Percentiles rank a stretch among this genome's conserved stretches.
phyloP scores from a whole-genome alignment of 2,329 filamentous ascomycete genomes.

The Tolypocladium paradoxum region DNA sequence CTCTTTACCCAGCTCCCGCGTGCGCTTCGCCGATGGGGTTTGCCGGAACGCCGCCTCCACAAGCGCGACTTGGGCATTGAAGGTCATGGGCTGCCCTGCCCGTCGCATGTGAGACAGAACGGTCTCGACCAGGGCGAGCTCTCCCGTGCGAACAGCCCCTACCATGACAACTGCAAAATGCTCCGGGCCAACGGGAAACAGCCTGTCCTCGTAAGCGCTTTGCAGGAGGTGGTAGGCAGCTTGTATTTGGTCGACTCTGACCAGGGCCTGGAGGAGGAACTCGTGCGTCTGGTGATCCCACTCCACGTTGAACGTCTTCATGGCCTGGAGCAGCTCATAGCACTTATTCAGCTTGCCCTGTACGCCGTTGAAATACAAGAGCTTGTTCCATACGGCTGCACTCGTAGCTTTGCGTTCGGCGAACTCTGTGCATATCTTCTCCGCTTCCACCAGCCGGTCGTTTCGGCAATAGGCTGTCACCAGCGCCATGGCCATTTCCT shows the following conservation, averaged over 20 bases:
- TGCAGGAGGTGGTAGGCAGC: constrained; percentile 38
- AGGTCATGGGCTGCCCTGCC: constrained; percentile 29
- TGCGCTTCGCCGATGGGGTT: constrained; percentile 13
- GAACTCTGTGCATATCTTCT: constrained; percentile 34
- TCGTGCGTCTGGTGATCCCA: constrained; percentile 41
- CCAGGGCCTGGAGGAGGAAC: constrained; percentile 36
- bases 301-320: constrained; percentile 34
- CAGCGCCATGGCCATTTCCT: constrained; percentile 51
- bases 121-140: constrained; percentile 29
- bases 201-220: constrained; percentile 28
- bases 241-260: constrained; percentile 36
- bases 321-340: constrained; percentile 35
- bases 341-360: constrained; percentile 42
- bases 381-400: constrained; percentile 65
- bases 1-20: constrained; percentile 14
- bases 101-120: constrained; percentile 33
- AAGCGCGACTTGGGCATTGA: constrained; percentile 30
- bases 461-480: constrained; percentile 54
- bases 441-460: constrained; percentile 23
- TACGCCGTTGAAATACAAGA: constrained; percentile 60
- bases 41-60: constrained; percentile 25
- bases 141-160: constrained; percentile 34
- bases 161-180: constrained; percentile 45
- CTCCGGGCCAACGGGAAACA: constrained; percentile 34
- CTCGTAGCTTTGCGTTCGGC: constrained; percentile 38